phyloP scores from a whole-genome alignment of 164 flowering plant genomes.

The Berberis thunbergii region DNA sequence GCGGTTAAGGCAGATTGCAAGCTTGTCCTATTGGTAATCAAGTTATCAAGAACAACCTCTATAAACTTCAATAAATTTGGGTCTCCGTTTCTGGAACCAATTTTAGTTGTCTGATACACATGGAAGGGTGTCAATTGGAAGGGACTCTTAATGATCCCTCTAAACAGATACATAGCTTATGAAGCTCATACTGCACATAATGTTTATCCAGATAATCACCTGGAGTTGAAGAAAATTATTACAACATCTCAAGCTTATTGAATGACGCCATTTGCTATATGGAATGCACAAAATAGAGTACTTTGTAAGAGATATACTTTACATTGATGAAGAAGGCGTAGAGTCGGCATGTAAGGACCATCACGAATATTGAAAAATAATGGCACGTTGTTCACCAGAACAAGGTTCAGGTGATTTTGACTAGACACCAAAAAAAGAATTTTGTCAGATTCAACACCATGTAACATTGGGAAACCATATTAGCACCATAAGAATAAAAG shows the following conservation, averaged over 20 bases:
- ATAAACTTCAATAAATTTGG: no score
- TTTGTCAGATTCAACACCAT: neutral
- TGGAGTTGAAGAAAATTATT: neutral
- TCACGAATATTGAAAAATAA: conserved; percentile 92
- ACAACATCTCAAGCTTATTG: neutral
- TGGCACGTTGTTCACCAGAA: conserved; percentile 92
- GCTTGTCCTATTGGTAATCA: no score
- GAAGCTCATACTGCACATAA: neutral
- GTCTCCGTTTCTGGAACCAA: no score
- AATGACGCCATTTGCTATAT: neutral
- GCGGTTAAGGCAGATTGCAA: no score
- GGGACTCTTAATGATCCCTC: no score
- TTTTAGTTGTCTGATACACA: no score
- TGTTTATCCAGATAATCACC: neutral
- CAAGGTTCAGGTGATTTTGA: conserved; percentile 93
- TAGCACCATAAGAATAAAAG: neutral
- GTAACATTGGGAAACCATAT: neutral
- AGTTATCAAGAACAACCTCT: no score
- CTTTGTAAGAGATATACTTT: conserved; percentile 17
- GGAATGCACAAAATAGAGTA: neutral
- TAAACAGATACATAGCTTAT: no score
- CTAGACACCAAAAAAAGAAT: conserved; percentile 22
- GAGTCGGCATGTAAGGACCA: conserved; percentile 99
- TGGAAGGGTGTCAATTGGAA: no score
- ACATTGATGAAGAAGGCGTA: conserved; percentile 98